A percentile compares a stretch with the other conserved stretches of the same genome.
Evolutionary conservation across 768 basidiomycete genomes (phyloP).

Genomic region (Podaxis rugospora): DNA sequence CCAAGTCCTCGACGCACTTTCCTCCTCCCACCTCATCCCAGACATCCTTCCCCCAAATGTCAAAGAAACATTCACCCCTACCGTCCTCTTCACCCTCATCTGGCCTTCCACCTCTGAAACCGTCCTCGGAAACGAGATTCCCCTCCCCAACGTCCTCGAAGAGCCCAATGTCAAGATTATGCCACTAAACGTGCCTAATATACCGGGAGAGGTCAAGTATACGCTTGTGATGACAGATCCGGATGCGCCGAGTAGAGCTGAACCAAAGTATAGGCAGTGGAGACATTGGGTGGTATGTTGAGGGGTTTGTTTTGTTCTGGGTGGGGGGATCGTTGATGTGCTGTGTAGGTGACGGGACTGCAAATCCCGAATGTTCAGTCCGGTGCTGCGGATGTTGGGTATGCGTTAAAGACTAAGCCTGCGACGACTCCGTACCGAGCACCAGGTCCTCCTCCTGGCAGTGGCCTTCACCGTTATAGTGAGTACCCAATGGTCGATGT

Average conservation of each 20-base stretch:
- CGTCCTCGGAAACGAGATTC: slow-evolving; percentile 26
- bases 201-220: slow-evolving; percentile 31
- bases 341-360: slow-evolving; percentile 29
- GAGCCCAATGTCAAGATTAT: slow-evolving; percentile 48
- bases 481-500: not conserved
- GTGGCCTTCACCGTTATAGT: too few species aligned
- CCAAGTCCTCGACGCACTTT: not conserved
- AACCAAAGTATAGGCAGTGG: slow-evolving; percentile 48
- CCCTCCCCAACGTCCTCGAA: slow-evolving; percentile 32
- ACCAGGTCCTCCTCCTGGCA: slow-evolving; percentile 46
- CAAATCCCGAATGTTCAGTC: slow-evolving; percentile 22
- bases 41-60: slow-evolving; percentile 4
- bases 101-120: slow-evolving; percentile 19
- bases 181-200: slow-evolving; percentile 24
- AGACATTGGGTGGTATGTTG: slow-evolving; percentile 49
- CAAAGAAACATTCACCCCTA: not conserved
- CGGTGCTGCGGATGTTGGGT: slow-evolving; percentile 25
- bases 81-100: slow-evolving; percentile 9
- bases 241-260: slow-evolving; percentile 47
- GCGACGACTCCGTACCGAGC: slow-evolving; percentile 53
- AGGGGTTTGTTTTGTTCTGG: not conserved
- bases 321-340: slow-evolving; percentile 6
- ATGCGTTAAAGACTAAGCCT: slow-evolving; percentile 37
- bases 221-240: slow-evolving; percentile 58
- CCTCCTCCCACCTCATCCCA: slow-evolving; percentile 1